Percentiles rank a stretch among this genome's conserved stretches.
Conservation (phyloP, 441 rosid genomes). For the Oxalis stricta region DNA sequence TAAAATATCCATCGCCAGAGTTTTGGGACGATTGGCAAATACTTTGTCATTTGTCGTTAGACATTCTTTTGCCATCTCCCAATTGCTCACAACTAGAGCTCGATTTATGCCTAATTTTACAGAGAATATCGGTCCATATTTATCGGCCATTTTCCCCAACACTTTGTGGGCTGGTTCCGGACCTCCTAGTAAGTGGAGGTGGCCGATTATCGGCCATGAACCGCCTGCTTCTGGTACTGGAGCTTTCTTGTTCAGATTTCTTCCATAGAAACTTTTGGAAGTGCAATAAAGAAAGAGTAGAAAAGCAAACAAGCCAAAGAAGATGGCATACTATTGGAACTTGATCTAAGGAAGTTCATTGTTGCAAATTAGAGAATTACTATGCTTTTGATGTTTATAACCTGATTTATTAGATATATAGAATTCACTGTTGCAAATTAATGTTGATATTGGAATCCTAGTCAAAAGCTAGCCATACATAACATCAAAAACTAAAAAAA, state of each 20-base stretch:
- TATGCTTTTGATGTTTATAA: no score
- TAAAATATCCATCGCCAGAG: slow-evolving; percentile 11
- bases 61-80: slow-evolving; percentile 30
- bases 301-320: neutral
- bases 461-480: no score
- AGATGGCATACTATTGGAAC: neutral
- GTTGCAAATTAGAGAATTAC: neutral
- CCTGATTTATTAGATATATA: no score
- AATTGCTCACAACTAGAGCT: slow-evolving; percentile 20
- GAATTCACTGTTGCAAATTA: no score
- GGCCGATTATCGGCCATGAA: slow-evolving; percentile 27
- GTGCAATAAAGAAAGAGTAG: neutral
- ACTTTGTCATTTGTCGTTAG: slow-evolving; percentile 20
- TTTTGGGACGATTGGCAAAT: slow-evolving; percentile 18
- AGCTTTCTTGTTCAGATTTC: neutral
- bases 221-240: slow-evolving; percentile 16
- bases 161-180: slow-evolving; percentile 14
- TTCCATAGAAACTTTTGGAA: no score
- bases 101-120: slow-evolving; percentile 22
- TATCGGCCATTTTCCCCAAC: slow-evolving; percentile 23
- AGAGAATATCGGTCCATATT: slow-evolving; percentile 29
- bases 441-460: no score
- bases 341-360: neutral
- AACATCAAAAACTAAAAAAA: no score
- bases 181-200: slow-evolving; percentile 24